phyloP scores from a whole-genome alignment of 148 eudicot species.

The Cornus kousa region DNA sequence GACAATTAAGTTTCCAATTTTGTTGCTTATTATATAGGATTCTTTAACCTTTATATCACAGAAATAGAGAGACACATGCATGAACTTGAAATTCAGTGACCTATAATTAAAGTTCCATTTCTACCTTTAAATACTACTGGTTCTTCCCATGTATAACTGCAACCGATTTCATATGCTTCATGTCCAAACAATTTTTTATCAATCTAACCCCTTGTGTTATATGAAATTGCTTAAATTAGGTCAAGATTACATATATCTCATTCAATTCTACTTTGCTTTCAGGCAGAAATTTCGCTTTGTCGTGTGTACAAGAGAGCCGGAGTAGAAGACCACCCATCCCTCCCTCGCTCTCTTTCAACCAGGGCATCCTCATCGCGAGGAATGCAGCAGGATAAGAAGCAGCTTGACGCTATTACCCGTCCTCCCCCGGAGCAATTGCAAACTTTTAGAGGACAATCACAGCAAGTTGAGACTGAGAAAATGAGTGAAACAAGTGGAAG shows the following conservation, averaged over 20 bases:
- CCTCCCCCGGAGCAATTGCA: conserved; percentile 11
- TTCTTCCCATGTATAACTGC: not conserved
- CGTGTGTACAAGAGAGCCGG: conserved; percentile 91
- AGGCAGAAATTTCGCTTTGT: conserved; percentile 91
- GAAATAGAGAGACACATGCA: conserved; percentile 26
- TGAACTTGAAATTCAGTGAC: conserved; percentile 15
- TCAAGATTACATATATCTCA: not conserved
- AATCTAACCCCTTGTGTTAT: not conserved
- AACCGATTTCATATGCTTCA: not conserved
- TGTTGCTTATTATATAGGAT: not conserved
- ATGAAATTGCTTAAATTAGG: not conserved
- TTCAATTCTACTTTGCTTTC: conserved; percentile 9
- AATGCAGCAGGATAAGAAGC: conserved; percentile 1
- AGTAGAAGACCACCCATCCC: conserved; percentile 75
- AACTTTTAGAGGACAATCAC: conserved; percentile 18
- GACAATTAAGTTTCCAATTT: too few species aligned
- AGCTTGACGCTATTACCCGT: not conserved
- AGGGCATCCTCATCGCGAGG: conserved; percentile 32
- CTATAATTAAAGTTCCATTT: not conserved
- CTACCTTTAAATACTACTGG: conserved; percentile 3
- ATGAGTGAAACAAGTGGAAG: conserved; percentile 48
- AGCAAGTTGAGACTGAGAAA: conserved; percentile 26
- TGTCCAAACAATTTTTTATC: not conserved
- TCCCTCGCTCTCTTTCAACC: conserved; percentile 46
- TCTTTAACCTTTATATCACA: conserved; percentile 27